A percentile compares a stretch with the other conserved stretches of the same genome.
phyloP scores from a whole-genome alignment of 352 stramenopile genomes.

The Globisporangium sylvaticum region DNA sequence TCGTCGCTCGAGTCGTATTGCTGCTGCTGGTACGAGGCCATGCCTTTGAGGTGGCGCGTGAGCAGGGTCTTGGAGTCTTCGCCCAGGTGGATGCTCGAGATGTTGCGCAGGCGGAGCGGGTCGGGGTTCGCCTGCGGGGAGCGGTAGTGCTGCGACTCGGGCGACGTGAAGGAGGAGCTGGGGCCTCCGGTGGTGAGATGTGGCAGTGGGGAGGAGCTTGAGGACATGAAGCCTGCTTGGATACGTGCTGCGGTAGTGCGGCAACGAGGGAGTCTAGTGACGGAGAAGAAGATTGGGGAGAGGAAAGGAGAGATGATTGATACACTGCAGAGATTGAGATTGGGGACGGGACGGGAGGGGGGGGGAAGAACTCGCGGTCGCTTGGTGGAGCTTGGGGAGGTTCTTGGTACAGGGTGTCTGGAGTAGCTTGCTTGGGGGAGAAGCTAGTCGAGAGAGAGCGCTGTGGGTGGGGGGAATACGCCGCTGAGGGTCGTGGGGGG shows the following conservation, averaged over 20 bases:
- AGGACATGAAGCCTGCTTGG: constrained; percentile 34
- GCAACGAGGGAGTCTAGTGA: constrained; percentile 10
- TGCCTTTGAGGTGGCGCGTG: constrained; percentile 37
- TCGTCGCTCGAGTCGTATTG: constrained; percentile 24
- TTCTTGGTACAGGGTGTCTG: constrained; percentile 16
- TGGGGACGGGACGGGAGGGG: not conserved
- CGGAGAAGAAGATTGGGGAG: constrained; percentile 14
- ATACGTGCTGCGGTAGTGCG: not conserved
- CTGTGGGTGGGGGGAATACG: constrained; percentile 16
- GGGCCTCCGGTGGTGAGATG: constrained; percentile 31
- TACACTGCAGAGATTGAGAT: not conserved
- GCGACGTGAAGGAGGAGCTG: constrained; percentile 34
- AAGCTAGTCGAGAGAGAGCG: constrained; percentile 8
- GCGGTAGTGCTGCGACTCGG: constrained; percentile 27
- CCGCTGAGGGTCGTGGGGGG: constrained; percentile 28
- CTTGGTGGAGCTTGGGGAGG: constrained; percentile 1
- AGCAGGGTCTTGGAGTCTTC: constrained; percentile 35
- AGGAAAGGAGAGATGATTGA: not conserved
- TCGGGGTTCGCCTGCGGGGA: constrained; percentile 23
- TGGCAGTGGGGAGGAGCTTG: constrained; percentile 23
- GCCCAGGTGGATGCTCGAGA: constrained; percentile 35
- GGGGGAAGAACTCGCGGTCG: not conserved
- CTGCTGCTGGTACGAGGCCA: constrained; percentile 23
- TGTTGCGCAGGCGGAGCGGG: constrained; percentile 16
- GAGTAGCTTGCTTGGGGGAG: not conserved